phyloP scores from a whole-genome alignment of 2,329 filamentous ascomycete genomes.

The Colletotrichum sp. region DNA sequence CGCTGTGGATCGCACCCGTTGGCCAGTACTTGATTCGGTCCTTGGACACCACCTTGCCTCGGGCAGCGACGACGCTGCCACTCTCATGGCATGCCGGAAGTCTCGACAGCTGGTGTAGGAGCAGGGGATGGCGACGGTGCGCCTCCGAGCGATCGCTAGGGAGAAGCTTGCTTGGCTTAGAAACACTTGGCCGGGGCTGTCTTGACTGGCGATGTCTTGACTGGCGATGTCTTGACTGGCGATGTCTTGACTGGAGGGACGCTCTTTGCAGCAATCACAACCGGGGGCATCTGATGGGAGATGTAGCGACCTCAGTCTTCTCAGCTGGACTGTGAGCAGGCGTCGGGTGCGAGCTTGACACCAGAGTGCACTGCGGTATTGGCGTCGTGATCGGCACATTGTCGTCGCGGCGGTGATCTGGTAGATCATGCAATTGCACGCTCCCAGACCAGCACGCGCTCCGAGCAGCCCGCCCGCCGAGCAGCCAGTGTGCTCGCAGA shows the following conservation, averaged over 20 bases:
- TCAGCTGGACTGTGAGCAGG: slow-evolving; percentile 23
- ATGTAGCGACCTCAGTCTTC: neutral
- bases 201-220: too few relatives aligned
- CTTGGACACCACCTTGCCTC: too few relatives aligned
- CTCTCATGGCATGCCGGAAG: neutral
- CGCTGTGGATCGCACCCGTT: too few relatives aligned
- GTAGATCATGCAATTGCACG: too few relatives aligned
- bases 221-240: neutral
- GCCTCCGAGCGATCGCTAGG: neutral
- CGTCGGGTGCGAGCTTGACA: slow-evolving; percentile 18
- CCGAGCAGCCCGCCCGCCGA: too few relatives aligned
- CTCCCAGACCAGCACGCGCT: too few relatives aligned
- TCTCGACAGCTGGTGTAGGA: neutral
- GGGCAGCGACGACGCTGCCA: too few relatives aligned
- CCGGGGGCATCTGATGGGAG: slow-evolving; percentile 22
- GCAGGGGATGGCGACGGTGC: neutral
- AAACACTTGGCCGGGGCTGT: slow-evolving; percentile 23
- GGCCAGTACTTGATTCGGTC: too few relatives aligned
- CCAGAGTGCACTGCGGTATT: neutral
- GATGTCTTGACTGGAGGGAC: slow-evolving; percentile 25
- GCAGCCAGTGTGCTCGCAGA: too few relatives aligned
- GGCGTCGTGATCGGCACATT: too few relatives aligned
- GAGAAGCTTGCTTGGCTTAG: slow-evolving; percentile 26
- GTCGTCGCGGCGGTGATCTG: too few relatives aligned
- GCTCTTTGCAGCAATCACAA: slow-evolving; percentile 23